Percentiles rank a stretch among this genome's conserved stretches.
These are phyloP conservation scores for Calycina herbarum DNA, from an alignment of 2,329 filamentous ascomycete genomes.

Conservation along the genomic window DNA sequence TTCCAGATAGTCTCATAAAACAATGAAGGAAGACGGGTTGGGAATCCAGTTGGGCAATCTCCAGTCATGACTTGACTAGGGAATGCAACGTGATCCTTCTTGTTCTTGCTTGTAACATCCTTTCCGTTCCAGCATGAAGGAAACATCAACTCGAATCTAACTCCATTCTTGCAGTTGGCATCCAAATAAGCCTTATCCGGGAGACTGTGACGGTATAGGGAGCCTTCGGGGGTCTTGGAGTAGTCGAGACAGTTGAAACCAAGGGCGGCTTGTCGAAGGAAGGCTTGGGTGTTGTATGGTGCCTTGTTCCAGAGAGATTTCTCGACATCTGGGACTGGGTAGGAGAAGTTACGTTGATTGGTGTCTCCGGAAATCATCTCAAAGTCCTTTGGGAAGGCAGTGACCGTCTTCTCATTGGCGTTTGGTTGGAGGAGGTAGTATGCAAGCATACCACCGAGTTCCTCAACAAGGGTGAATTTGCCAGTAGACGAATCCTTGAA, in stretches of 20 bases:
- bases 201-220: constrained; percentile 78
- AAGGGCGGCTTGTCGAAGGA: constrained; percentile 75
- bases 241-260: constrained; percentile 98
- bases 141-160: constrained; percentile 84
- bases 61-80: constrained; percentile 76
- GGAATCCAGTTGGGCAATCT: constrained; percentile 68
- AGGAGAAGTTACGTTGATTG: constrained; percentile 64
- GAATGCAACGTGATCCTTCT: constrained; percentile 72
- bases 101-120: constrained; percentile 53
- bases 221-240: constrained; percentile 46
- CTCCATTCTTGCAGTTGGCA: constrained; percentile 74
- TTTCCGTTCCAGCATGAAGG: constrained; percentile 86
- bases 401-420: constrained; percentile 56
- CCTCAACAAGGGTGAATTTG: constrained; percentile 63
- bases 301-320: constrained; percentile 68
- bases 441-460: constrained; percentile 81
- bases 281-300: constrained; percentile 60
- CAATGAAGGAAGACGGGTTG: constrained; percentile 68
- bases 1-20: constrained; percentile 87
- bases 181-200: constrained; percentile 81
- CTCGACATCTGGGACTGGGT: constrained; percentile 63
- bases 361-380: constrained; percentile 79
- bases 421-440: constrained; percentile 80
- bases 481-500: constrained; percentile 37
- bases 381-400: constrained; percentile 75